A percentile compares a stretch with the other conserved stretches of the same genome.
These are phyloP conservation scores for Morella rubra DNA, from an alignment of 306 rosid species.

Conservation along the genomic window DNA sequence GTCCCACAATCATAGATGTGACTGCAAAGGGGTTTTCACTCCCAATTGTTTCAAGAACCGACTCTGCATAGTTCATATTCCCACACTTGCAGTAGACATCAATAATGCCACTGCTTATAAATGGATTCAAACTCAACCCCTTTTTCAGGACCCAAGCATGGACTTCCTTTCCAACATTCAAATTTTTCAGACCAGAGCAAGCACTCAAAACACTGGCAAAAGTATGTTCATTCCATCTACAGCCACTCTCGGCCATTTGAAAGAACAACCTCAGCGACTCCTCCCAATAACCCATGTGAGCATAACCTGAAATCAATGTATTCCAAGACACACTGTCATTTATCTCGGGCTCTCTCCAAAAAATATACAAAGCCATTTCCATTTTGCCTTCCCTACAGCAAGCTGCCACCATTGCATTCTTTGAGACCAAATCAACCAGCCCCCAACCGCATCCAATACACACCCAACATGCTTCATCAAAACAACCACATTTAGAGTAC, in stretches of 20 bases:
- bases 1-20: slow-evolving; percentile 57
- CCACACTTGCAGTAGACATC: slow-evolving; percentile 75
- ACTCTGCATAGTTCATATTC: slow-evolving; percentile 62
- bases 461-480: slow-evolving; percentile 47
- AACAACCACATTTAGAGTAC: slow-evolving; percentile 75
- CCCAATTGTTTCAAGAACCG: slow-evolving; percentile 34
- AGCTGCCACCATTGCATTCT: slow-evolving; percentile 80
- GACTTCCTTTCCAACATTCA: slow-evolving; percentile 55
- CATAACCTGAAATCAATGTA: slow-evolving; percentile 69
- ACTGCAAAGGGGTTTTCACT: slow-evolving; percentile 42
- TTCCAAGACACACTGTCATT: slow-evolving; percentile 76
- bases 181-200: slow-evolving; percentile 54
- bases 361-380: slow-evolving; percentile 59
- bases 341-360: slow-evolving; percentile 41
- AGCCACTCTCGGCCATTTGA: slow-evolving; percentile 48
- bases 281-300: slow-evolving; percentile 54
- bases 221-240: slow-evolving; percentile 60
- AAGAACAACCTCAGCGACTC: slow-evolving; percentile 53
- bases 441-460: slow-evolving; percentile 35
- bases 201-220: slow-evolving; percentile 65
- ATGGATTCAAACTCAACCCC: slow-evolving; percentile 45
- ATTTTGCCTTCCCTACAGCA: slow-evolving; percentile 71
- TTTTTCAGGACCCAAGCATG: slow-evolving; percentile 67
- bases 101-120: slow-evolving; percentile 62
- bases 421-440: slow-evolving; percentile 53